Conservation (phyloP, 176 grass and related monocot species). For the Bothriochloa decipiens region DNA sequence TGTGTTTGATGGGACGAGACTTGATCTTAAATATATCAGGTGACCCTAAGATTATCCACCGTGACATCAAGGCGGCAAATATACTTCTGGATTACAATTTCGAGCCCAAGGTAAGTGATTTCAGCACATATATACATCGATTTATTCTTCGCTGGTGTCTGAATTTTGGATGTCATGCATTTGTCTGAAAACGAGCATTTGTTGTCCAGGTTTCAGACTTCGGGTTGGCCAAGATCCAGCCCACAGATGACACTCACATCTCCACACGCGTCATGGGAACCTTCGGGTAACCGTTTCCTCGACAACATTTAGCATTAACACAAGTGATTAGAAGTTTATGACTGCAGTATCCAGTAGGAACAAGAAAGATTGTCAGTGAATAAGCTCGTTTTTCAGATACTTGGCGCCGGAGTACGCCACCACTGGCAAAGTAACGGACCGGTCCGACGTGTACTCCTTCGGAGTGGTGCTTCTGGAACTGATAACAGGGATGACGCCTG, state of each 20-base stretch:
- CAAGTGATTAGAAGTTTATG: too few species aligned
- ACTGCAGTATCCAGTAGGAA: too few species aligned
- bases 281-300: slow-evolving; percentile 58
- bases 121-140: too few species aligned
- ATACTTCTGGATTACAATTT: slow-evolving; percentile 83
- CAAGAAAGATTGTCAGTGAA: not conserved
- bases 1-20: not conserved
- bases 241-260: slow-evolving; percentile 48
- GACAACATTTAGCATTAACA: not conserved
- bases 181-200: slow-evolving; percentile 6
- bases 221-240: slow-evolving; percentile 74
- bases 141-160: not conserved
- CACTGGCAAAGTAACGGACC: slow-evolving; percentile 59
- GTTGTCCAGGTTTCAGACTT: slow-evolving; percentile 83
- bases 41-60: slow-evolving; percentile 90
- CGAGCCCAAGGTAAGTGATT: slow-evolving; percentile 63
- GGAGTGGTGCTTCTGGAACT: slow-evolving; percentile 71
- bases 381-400: slow-evolving; percentile 45
- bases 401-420: slow-evolving; percentile 60
- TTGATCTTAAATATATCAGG: slow-evolving; percentile 40
- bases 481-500: slow-evolving; percentile 62
- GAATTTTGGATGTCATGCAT: not conserved
- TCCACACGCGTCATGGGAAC: slow-evolving; percentile 79
- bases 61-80: slow-evolving; percentile 90
- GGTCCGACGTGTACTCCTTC: slow-evolving; percentile 70